phyloP scores from a whole-genome alignment of 2,329 filamentous ascomycete species.

The Elsinoe necatrix region DNA sequence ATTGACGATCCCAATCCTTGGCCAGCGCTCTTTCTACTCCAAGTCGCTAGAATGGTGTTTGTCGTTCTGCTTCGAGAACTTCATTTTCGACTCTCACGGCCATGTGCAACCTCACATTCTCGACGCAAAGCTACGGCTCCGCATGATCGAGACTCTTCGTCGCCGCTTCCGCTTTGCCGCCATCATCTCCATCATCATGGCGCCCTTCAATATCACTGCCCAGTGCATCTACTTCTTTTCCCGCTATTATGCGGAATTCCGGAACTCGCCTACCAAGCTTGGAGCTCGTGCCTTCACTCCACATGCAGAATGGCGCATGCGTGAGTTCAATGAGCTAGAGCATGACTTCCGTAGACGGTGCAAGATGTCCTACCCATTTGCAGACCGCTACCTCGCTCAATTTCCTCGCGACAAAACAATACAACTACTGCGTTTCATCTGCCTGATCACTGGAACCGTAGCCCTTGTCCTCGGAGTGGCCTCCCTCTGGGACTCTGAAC shows the following conservation, averaged over 20 bases:
- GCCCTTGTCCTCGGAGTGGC: constrained; percentile 76
- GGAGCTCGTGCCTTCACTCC: constrained; percentile 88
- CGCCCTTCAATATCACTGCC: constrained; percentile 80
- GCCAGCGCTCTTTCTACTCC: constrained; percentile 74
- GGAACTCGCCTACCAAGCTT: constrained; percentile 81
- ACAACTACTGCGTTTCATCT: constrained; percentile 72
- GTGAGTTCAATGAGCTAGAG: constrained; percentile 93
- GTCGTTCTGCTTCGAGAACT: constrained; percentile 81
- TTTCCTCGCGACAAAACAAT: constrained; percentile 94
- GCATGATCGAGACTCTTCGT: constrained; percentile 69
- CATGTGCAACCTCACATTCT: constrained; percentile 82
- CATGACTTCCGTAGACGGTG: constrained; percentile 84
- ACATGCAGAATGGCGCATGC: constrained; percentile 94
- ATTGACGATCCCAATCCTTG: constrained; percentile 74
- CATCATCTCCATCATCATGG: constrained; percentile 74
- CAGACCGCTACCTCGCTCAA: constrained; percentile 84
- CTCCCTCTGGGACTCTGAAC: constrained; percentile 79
- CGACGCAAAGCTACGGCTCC: constrained; percentile 68
- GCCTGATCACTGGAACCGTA: constrained; percentile 79
- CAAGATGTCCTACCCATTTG: constrained; percentile 92
- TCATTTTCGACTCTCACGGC: constrained; percentile 82
- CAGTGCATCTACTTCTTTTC: constrained; percentile 86
- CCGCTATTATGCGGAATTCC: constrained; percentile 93
- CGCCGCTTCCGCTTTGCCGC: constrained; percentile 75
- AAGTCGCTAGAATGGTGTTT: constrained; percentile 88